Evolutionary conservation across 345 rosid species (phyloP), one percentile per base, ranked within the genome.

Genomic region (Garcia nutans): DNA sequence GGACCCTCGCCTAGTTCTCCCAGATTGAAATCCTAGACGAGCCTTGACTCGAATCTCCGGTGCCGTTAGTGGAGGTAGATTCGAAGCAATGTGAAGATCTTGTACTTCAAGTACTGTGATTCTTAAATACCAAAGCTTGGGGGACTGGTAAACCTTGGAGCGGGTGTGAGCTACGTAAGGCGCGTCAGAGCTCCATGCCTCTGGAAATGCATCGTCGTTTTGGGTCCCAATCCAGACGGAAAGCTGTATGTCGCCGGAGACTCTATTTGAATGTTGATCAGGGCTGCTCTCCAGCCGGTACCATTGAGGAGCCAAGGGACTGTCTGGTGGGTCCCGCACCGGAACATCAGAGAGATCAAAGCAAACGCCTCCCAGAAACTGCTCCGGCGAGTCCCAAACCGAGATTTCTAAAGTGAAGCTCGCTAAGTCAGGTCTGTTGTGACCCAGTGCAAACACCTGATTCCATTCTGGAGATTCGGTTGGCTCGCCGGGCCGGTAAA

Each of bases 161-260:
- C 99, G 90, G 24, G 96, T 90, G 74, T 96, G 93, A 16, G 94
- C 89, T 60, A 93, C 94, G 73, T 84, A 80, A 6, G 99, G 98
- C 20, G 89, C 98, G 61, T 92, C 98, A 7, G 98, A 90, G 81
- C 90, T 85, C 93, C 93, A 87, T 0, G 98, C 96, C 81, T 96
- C 99, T 2, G 98, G 92, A 68, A 96, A 96, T 5, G 98, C 99
- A 24, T 90, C 97, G 33, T 96, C 99, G 0, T 92, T 95, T 79
- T 93, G 98, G 41, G 98, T 93, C 0, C 99, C 97, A 19, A 93
- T 92, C 99, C 99, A 93, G 0, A 92, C 97, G 47, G 93, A 90
- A 50, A 93, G 90, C 86, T 96, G 99, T 13, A 96, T 82, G 76
- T 96, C 98, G 60, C 99, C 99, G 55, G 87, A 84, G 31, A 90